Conservation (phyloP, 345 rosid genomes). For the Lagerstroemia speciosa region DNA sequence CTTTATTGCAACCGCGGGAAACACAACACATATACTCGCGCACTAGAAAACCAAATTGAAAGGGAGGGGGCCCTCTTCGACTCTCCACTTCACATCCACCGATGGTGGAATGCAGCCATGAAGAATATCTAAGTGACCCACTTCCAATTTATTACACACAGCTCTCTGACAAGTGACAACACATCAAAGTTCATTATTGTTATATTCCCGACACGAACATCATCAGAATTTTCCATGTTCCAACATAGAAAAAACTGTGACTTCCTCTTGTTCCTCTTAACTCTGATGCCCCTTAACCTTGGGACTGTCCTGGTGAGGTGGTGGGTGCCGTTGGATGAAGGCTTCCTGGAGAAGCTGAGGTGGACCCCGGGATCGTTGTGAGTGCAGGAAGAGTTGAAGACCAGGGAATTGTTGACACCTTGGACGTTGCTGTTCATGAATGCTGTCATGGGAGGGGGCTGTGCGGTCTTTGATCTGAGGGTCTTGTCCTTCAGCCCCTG, state of each 20-base stretch:
- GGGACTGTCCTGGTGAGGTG: not conserved
- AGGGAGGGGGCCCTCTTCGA: slow-evolving; percentile 1
- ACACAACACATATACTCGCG: not conserved
- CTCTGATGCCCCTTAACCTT: slow-evolving; percentile 2
- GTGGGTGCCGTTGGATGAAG: slow-evolving; percentile 21
- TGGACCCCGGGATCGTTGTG: slow-evolving; percentile 89
- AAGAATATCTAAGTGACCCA: slow-evolving; percentile 1
- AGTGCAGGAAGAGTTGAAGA: slow-evolving; percentile 48
- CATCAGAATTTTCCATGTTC: not conserved
- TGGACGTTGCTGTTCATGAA: slow-evolving; percentile 83
- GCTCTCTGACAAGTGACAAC: too few relatives aligned
- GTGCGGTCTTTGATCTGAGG: slow-evolving; percentile 12
- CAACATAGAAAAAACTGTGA: not conserved
- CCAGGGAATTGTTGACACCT: slow-evolving; percentile 74
- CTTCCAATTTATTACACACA: not conserved
- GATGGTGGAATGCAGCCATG: not conserved
- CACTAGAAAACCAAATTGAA: not conserved
- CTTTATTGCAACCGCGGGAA: not conserved
- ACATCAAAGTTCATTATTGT: slow-evolving; percentile 2
- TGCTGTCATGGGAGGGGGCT: slow-evolving; percentile 37
- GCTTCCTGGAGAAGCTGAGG: slow-evolving; percentile 42
- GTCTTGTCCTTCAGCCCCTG: slow-evolving; percentile 24
- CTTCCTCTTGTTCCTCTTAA: not conserved
- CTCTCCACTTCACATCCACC: slow-evolving; percentile 3
- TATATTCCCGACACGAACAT: slow-evolving; percentile 2